Conservation (phyloP, 768 basidiomycete species). For the Lepiota venenata region DNA sequence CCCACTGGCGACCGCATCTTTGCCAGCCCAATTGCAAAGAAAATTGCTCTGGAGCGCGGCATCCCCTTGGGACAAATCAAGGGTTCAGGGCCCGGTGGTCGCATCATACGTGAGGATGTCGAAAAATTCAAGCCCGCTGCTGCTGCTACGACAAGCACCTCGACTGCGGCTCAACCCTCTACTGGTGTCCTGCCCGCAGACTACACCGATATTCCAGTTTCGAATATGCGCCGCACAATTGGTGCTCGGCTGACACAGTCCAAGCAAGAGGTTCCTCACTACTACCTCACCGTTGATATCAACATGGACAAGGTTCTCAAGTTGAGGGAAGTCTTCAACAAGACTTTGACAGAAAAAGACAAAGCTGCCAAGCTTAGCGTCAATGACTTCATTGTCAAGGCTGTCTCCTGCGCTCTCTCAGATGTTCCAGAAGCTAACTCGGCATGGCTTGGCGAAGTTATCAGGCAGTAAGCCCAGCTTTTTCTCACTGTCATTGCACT, state of each 20-base stretch:
- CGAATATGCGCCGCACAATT: constrained; percentile 94
- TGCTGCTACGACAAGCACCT: constrained; percentile 34
- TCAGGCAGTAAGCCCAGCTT: constrained; percentile 75
- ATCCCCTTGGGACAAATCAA: constrained; percentile 88
- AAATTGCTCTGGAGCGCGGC: constrained; percentile 92
- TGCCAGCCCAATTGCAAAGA: constrained; percentile 94
- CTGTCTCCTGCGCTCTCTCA: constrained; percentile 81
- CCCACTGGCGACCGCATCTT: constrained; percentile 81
- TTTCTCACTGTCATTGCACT: background rate
- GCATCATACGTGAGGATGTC: constrained; percentile 93
- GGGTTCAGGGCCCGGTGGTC: constrained; percentile 90
- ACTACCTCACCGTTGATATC: constrained; percentile 92
- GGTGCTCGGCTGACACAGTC: constrained; percentile 87
- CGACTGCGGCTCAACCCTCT: constrained; percentile 43
- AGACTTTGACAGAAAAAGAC: constrained; percentile 79
- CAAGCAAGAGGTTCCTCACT: constrained; percentile 95
- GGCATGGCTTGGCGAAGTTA: constrained; percentile 94
- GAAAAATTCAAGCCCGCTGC: constrained; percentile 76
- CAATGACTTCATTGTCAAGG: constrained; percentile 98
- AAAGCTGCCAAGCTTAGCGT: constrained; percentile 93
- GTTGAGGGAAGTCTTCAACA: constrained; percentile 95
- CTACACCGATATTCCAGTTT: constrained; percentile 86
- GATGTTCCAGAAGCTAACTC: constrained; percentile 99
- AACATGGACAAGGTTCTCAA: constrained; percentile 97
- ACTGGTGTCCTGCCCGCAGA: constrained; percentile 54